A percentile compares a stretch with the other conserved stretches of the same genome.
These are phyloP conservation scores for Candida namnaoensis DNA, from an alignment of 805 yeast genomes.

Conservation along the genomic window DNA sequence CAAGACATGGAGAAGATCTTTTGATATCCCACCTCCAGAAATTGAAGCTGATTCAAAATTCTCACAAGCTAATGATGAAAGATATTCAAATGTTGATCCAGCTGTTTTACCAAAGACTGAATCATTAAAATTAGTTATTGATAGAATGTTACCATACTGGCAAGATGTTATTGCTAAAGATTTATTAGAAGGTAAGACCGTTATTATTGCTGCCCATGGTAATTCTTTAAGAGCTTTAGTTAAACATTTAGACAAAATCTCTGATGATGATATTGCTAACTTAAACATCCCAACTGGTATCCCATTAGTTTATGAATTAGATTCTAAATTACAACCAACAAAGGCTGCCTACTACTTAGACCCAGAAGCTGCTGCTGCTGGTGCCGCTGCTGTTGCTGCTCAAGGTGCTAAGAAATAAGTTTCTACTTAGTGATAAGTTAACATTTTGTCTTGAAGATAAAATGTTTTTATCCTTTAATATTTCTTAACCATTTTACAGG, in stretches of 20 bases:
- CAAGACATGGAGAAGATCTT: slow-evolving; percentile 96
- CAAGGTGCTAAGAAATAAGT: slow-evolving; percentile 76
- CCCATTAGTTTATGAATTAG: slow-evolving; percentile 94
- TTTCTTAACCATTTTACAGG: too few species aligned
- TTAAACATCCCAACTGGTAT: slow-evolving; percentile 98
- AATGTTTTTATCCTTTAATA: too few species aligned
- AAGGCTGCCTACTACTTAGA: slow-evolving; percentile 95
- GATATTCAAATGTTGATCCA: slow-evolving; percentile 81
- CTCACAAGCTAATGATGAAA: slow-evolving; percentile 79
- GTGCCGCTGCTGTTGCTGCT: slow-evolving; percentile 98
- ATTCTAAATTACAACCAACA: slow-evolving; percentile 76
- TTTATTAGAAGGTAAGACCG: slow-evolving; percentile 81
- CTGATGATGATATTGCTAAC: slow-evolving; percentile 87
- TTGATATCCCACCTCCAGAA: slow-evolving; percentile 92
- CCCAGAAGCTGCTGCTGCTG: slow-evolving; percentile 99
- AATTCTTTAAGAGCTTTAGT: slow-evolving; percentile 96
- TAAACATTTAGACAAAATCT: slow-evolving; percentile 89
- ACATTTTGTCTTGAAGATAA: too few species aligned
- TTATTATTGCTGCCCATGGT: slow-evolving; percentile 94
- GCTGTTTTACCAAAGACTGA: slow-evolving; percentile 87
- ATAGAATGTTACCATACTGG: slow-evolving; percentile 96
- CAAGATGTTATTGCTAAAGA: slow-evolving; percentile 84
- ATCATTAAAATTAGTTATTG: slow-evolving; percentile 89
- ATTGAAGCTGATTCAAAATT: slow-evolving; percentile 71
- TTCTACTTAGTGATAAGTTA: too few species aligned